These are phyloP conservation scores for Suaeda aralocaspica DNA, from an alignment of 148 eudicot genomes.

Conservation along the genomic window DNA sequence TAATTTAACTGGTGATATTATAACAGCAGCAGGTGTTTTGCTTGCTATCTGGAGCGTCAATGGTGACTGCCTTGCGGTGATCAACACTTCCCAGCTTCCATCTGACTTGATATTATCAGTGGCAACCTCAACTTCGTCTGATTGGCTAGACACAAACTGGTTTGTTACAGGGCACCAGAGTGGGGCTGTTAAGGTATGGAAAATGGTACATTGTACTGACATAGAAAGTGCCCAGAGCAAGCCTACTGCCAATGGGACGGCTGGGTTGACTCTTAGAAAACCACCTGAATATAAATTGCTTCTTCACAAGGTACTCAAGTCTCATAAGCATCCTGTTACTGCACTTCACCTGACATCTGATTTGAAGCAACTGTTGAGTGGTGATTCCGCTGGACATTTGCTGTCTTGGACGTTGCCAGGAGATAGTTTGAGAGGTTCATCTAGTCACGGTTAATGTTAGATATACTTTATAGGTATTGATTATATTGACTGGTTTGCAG, in stretches of 20 bases:
- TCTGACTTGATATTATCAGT: slow-evolving; percentile 80
- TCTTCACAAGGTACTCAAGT: slow-evolving; percentile 77
- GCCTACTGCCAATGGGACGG: slow-evolving; percentile 27
- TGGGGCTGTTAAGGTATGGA: slow-evolving; percentile 90
- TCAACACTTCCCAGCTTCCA: slow-evolving; percentile 90
- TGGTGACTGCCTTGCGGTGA: slow-evolving; percentile 82
- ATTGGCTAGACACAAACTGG: slow-evolving; percentile 88
- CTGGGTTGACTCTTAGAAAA: slow-evolving; percentile 46
- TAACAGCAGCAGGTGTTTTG: slow-evolving; percentile 85
- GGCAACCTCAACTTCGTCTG: slow-evolving; percentile 66
- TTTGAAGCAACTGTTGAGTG: slow-evolving; percentile 79
- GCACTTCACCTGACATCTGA: slow-evolving; percentile 74
- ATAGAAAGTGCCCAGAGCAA: slow-evolving; percentile 39
- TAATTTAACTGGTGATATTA: slow-evolving; percentile 75
- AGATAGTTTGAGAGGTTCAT: slow-evolving; percentile 57
- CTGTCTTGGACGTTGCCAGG: slow-evolving; percentile 91
- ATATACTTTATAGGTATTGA: not conserved
- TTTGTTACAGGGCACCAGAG: slow-evolving; percentile 93
- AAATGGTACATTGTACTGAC: slow-evolving; percentile 63
- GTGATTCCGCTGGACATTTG: slow-evolving; percentile 80
- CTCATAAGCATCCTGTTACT: slow-evolving; percentile 81
- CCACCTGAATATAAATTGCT: slow-evolving; percentile 69
- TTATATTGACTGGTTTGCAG: slow-evolving; percentile 12
- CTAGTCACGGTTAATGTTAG: slow-evolving; percentile 46
- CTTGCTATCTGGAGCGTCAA: slow-evolving; percentile 91